Conservation (phyloP, 129 eudicot species). For the Flaveria ramosissima region DNA sequence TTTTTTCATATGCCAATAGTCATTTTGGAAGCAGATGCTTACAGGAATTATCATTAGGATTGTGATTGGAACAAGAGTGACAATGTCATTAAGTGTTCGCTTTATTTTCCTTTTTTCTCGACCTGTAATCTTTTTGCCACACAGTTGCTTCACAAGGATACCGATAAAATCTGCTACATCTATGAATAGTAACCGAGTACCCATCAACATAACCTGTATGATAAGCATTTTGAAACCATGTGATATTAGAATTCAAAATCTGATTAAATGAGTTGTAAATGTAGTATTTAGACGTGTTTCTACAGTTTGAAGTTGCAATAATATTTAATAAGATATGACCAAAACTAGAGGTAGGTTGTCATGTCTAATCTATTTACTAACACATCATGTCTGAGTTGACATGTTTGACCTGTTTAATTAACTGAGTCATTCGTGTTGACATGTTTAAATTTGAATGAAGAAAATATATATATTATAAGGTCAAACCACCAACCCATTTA, state of each 20-base stretch:
- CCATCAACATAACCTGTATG: slow-evolving; percentile 60
- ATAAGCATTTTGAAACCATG: background rate
- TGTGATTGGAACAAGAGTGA: slow-evolving; percentile 59
- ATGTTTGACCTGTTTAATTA: background rate
- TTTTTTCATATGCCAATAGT: background rate
- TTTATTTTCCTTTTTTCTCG: slow-evolving; percentile 64
- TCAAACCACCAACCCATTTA: background rate
- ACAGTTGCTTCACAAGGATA: slow-evolving; percentile 45
- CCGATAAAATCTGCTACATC: slow-evolving; percentile 44
- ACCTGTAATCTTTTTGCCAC: slow-evolving; percentile 54
- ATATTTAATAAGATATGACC: background rate
- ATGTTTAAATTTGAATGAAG: background rate
- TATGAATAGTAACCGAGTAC: slow-evolving; percentile 53
- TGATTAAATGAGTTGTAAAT: background rate
- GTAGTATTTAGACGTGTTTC: background rate
- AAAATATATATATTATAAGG: background rate
- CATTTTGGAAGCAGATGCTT: slow-evolving; percentile 36
- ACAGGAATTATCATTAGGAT: slow-evolving; percentile 79
- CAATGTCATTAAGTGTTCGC: slow-evolving; percentile 56
- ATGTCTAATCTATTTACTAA: background rate
- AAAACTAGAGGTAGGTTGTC: too few species aligned
- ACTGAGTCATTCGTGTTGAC: background rate
- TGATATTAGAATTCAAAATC: background rate
- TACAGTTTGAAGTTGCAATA: background rate
- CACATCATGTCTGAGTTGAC: background rate